Evolutionary conservation across 2,329 filamentous ascomycete genomes (phyloP), one percentile per base, ranked within the genome.

Genomic region (Monosporascus sp.): DNA sequence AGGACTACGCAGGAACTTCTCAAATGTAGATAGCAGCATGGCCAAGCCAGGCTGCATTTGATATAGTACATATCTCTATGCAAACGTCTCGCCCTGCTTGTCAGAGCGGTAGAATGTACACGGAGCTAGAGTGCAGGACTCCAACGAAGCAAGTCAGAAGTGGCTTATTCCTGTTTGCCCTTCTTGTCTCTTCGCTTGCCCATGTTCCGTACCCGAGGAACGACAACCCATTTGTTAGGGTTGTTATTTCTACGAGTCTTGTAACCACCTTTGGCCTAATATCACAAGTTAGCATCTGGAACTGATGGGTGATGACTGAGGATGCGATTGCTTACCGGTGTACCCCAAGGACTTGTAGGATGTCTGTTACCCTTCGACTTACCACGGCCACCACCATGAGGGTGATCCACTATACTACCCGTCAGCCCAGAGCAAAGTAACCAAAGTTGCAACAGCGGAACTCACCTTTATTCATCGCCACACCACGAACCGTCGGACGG

Each of bases 281-380:
- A 47, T 35, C 24, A 47, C 45, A 38, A 47, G 63, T 76, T 56
- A 76, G 69, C 55, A 57, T 35, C 17, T 25, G 49, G 49, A 41
- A 43, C 24, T 24, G n/a, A 45, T 49, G 41, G 22, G 14, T 49
- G 38, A 44, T 53, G 50, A n/a, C 50, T 8, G 48, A 25, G 43
- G 44, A 22, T 49, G 49, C 20, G 27, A 57, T 39, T 60, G 83
- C 90, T 76, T 87, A 95, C 91, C 68, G 90, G 93, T 69, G 85
- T 87, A 70, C 95, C 94, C 94, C 95, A 99, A 54, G 94, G 94
- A 75, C 90, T 96, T 64, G 94, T 90, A 36, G 95, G 94, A 69
- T 96, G 81, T 57, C 92, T 85, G 70, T 97, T 96, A 84, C 94
- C 91, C 89, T 99, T 99, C 54, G 91, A 97, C 77, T 99, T 99